These are phyloP conservation scores for Phytophthora palmivora DNA, from an alignment of 352 stramenopile genomes.

Conservation along the genomic window DNA sequence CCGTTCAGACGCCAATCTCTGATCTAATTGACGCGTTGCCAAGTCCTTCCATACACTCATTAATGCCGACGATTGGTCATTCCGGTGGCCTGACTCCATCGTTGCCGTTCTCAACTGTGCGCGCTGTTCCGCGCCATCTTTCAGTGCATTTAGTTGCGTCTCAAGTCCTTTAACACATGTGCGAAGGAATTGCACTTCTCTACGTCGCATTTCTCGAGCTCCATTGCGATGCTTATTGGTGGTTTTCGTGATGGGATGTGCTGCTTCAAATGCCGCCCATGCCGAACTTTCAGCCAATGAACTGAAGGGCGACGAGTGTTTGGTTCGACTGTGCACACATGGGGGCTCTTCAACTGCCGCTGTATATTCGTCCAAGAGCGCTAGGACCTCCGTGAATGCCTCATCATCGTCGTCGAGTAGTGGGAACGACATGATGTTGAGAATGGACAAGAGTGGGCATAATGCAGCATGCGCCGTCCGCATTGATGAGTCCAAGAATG, in stretches of 20 bases:
- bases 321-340: background rate
- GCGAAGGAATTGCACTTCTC: conserved; percentile 37
- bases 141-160: conserved; percentile 22
- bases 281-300: conserved; percentile 10
- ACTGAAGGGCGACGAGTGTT: background rate
- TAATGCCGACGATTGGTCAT: conserved; percentile 5
- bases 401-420: conserved; percentile 31
- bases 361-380: conserved; percentile 39
- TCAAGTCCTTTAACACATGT: conserved; percentile 26
- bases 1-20: conserved; percentile 28
- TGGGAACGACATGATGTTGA: conserved; percentile 30
- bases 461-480: conserved; percentile 9
- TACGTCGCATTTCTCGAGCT: conserved; percentile 35
- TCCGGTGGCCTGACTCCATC: background rate
- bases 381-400: conserved; percentile 35
- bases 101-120: conserved; percentile 1
- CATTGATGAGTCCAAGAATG: conserved; percentile 8
- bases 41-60: conserved; percentile 35
- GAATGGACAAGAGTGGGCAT: background rate
- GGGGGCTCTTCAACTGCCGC: conserved; percentile 4
- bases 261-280: conserved; percentile 26
- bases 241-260: conserved; percentile 15
- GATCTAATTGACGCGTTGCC: conserved; percentile 36
- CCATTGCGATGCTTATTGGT: conserved; percentile 44
- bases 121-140: conserved; percentile 16